phyloP scores from a whole-genome alignment of 2,329 filamentous ascomycete species.

The Penicillium sp. region DNA sequence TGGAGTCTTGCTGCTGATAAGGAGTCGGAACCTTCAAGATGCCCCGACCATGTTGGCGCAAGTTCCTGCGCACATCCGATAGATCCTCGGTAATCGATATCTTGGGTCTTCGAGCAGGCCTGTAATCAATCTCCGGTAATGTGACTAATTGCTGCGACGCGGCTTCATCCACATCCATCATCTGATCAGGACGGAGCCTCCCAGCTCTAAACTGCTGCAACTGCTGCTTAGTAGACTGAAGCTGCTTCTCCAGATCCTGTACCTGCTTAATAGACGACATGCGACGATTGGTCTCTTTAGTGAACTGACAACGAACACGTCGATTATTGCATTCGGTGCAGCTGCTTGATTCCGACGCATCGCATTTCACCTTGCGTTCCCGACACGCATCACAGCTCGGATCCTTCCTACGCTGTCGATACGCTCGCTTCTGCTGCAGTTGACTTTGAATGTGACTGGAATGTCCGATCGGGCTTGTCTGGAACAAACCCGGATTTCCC shows the following conservation, averaged over 20 bases:
- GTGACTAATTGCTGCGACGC: constrained; percentile 51
- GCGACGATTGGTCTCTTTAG: constrained; percentile 95
- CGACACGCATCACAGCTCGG: constrained; percentile 97
- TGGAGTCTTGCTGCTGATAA: constrained; percentile 58
- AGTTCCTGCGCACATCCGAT: constrained; percentile 68
- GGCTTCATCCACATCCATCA: constrained; percentile 45
- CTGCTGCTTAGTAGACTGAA: constrained; percentile 76
- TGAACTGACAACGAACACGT: constrained; percentile 97
- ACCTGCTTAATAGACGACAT: constrained; percentile 99
- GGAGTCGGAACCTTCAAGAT: constrained; percentile 76
- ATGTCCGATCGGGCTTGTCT: constrained; percentile 49
- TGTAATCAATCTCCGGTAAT: constrained; percentile 66
- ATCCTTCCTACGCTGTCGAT: constrained; percentile 91
- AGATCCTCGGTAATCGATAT: constrained; percentile 68
- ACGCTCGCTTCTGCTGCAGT: constrained; percentile 81
- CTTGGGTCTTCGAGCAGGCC: constrained; percentile 64
- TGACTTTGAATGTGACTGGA: constrained; percentile 61
- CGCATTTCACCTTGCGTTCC: constrained; percentile 80
- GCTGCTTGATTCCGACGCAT: constrained; percentile 92
- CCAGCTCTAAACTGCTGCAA: constrained; percentile 72
- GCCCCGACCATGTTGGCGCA: constrained; percentile 72
- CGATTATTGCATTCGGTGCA: constrained; percentile 97
- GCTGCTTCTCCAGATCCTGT: constrained; percentile 92
- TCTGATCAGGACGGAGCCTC: constrained; percentile 53
- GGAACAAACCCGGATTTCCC: constrained; percentile 35